Evolutionary conservation across 768 basidiomycete genomes (phyloP).

Genomic region (Wakefieldia striispora): DNA sequence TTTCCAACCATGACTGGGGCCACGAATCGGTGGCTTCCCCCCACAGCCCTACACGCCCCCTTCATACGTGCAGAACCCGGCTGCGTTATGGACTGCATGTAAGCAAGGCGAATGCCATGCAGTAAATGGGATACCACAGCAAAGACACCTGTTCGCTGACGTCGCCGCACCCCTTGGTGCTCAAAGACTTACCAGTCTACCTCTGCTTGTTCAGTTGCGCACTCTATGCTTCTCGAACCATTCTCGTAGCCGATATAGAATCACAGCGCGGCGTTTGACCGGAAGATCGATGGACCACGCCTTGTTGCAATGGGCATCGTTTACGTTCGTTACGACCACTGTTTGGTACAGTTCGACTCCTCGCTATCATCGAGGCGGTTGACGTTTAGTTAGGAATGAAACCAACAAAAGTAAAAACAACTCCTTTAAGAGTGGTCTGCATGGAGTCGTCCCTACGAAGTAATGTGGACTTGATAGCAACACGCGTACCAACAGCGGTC

Average conservation of each 20-base stretch:
- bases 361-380: no score
- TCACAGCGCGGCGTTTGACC: neutral
- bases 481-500: no score
- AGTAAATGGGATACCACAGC: neutral
- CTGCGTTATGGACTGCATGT: conserved; percentile 1
- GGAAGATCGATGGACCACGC: neutral
- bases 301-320: neutral
- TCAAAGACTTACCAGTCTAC: neutral
- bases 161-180: neutral
- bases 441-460: no score
- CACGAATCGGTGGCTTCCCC: conserved; percentile 3
- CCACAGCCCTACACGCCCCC: conserved; percentile 14
- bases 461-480: no score
- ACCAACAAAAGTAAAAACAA: no score
- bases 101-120: conserved; percentile 4
- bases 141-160: neutral
- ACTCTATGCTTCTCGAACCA: neutral
- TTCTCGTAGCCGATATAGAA: neutral
- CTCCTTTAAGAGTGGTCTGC: no score
- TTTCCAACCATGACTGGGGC: neutral
- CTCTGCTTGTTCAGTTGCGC: neutral
- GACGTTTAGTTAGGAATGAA: no score
- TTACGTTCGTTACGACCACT: neutral
- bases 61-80: conserved; percentile 10
- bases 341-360: neutral